Evolutionary conservation across 2,329 filamentous ascomycete species (phyloP), one percentile per base, ranked within the genome.

Genomic region (Fusarium mexicanum): DNA sequence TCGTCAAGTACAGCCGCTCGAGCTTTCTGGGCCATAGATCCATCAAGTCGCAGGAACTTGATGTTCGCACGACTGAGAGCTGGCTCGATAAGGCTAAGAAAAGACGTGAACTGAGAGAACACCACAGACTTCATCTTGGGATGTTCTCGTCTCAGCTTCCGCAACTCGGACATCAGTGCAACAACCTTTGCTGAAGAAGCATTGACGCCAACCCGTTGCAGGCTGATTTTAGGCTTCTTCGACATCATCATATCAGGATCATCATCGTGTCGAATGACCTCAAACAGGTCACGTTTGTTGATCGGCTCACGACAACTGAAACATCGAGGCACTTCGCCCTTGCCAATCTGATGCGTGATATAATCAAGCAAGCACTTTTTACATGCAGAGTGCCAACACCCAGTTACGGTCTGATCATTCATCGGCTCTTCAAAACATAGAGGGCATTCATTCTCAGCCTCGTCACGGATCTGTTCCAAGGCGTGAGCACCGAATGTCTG

Each of bases 61-160:
- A 99, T 93, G 44, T 92, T 91, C 20, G 91, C 90, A 47, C 90
- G 89, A 3, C 85, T 81, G 8, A 99, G 88, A 1, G 94, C 94
- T 0, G 94, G 93, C 74, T 95, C 92, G 72, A 99, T 97, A 18
- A 99, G 90, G 73, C 95, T 92, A 76, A 99, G 90, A 82, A 98
- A 99, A 1, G 95, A 97, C 1, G 96, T 99, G 82, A 99, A 99
- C 82, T 99, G 96, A 64, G 93, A 96, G 84, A 99, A 99, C 38
- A 99, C 92, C 29, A 98, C 95, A 2, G 93, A 94, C 83, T 98
- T 98, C 55, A 92, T 93, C 10, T 83, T 86, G 0, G 91, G 89
- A n/a, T 92, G 86, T 57, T 90, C 87, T 64, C 86, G 88, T 16
- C 92, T 91, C 13, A 97, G 84, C 3, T 86, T 84, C 47, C 93